Percentiles rank a stretch among this genome's conserved stretches.
Evolutionary conservation across 1,284 basidiomycete species (phyloP).

Genomic region (Farysia itapuensis): DNA sequence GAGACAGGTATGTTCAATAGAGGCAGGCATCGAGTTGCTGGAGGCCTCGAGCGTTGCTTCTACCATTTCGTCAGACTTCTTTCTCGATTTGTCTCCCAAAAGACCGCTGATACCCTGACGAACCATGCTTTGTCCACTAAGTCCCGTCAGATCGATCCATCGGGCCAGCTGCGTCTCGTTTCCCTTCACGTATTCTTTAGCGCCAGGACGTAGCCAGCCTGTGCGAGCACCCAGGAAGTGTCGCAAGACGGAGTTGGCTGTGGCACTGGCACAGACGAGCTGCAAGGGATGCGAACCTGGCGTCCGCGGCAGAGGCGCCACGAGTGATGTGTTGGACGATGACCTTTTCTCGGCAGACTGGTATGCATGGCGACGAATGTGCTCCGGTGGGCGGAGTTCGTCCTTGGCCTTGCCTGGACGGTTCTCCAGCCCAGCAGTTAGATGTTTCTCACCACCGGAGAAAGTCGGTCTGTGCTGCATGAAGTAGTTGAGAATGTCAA

Average conservation of each 20-base stretch:
- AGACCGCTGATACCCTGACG: constrained; percentile 32
- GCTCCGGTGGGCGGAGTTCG: constrained; percentile 43
- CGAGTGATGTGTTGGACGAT: constrained; percentile 11
- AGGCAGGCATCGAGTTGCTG: constrained; percentile 30
- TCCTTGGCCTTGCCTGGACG: constrained; percentile 23
- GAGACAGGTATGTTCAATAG: constrained; percentile 51
- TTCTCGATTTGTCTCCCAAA: constrained; percentile 18
- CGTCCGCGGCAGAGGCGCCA: constrained; percentile 19
- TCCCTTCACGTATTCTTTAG: constrained; percentile 22
- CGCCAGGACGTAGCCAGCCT: constrained; percentile 55
- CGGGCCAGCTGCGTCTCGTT: constrained; percentile 39
- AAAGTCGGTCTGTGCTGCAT: constrained; percentile 47
- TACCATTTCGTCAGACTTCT: constrained; percentile 18
- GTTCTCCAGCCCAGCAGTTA: constrained; percentile 49
- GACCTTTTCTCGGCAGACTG: constrained; percentile 25
- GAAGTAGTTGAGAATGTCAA: constrained; percentile 45
- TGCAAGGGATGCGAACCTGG: constrained; percentile 44
- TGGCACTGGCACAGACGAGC: constrained; percentile 51
- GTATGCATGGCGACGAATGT: constrained; percentile 42
- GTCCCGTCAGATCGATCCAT: constrained; percentile 55
- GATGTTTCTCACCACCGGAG: constrained; percentile 47
- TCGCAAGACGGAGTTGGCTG: constrained; percentile 56
- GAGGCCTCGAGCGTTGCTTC: constrained; percentile 11
- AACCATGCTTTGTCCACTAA: constrained; percentile 38
- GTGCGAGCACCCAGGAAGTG: constrained; percentile 57